phyloP scores from a whole-genome alignment of 495 filamentous ascomycete genomes.

The Lasiosphaeris hirsuta region DNA sequence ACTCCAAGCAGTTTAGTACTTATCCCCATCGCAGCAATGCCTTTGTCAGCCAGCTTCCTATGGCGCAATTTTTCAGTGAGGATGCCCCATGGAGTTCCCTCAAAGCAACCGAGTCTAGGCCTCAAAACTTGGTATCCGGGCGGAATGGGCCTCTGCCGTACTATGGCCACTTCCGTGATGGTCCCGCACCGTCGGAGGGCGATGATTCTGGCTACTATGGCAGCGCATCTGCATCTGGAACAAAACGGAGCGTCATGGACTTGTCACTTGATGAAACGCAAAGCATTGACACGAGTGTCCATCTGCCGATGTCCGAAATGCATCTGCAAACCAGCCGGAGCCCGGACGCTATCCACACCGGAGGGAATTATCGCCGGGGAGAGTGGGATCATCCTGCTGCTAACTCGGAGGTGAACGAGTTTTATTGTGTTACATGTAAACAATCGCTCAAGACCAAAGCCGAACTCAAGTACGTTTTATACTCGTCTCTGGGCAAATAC shows the following conservation, averaged over 20 bases:
- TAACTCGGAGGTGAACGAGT: slow-evolving; percentile 17
- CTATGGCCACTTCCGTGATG: slow-evolving; percentile 18
- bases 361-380: slow-evolving; percentile 1
- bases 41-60: background rate
- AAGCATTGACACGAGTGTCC: slow-evolving; percentile 36
- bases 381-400: slow-evolving; percentile 4
- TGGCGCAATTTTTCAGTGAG: background rate
- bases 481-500: background rate
- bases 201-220: slow-evolving; percentile 64
- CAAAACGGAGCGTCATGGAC: slow-evolving; percentile 39
- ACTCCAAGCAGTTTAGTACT: background rate
- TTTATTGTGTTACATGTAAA: slow-evolving; percentile 34
- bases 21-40: background rate
- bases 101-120: background rate
- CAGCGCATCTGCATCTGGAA: slow-evolving; percentile 30
- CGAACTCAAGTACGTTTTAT: slow-evolving; percentile 43
- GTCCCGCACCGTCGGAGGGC: slow-evolving; percentile 49
- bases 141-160: too few relatives aligned
- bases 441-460: slow-evolving; percentile 45
- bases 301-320: slow-evolving; percentile 27
- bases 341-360: slow-evolving; percentile 2
- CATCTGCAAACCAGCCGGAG: slow-evolving; percentile 19
- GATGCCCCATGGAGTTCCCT: background rate
- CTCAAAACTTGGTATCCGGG: background rate
- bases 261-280: slow-evolving; percentile 45